phyloP scores from a whole-genome alignment of 2,329 filamentous ascomycete genomes.

The Fonsecaea nubica region DNA sequence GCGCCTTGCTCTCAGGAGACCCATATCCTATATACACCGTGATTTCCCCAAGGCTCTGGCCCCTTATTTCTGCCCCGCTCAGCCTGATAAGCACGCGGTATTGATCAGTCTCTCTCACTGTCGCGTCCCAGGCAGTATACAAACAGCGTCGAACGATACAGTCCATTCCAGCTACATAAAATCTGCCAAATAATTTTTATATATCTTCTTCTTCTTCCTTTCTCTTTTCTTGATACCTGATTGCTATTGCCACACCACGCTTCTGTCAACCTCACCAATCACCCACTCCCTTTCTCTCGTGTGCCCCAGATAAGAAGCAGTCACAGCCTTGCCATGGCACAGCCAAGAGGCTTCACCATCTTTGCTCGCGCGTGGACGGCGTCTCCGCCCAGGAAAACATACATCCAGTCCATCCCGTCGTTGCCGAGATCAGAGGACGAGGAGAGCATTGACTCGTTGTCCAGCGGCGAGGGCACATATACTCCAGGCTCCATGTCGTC shows the following conservation, averaged over 20 bases:
- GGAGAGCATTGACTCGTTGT: slow-evolving; percentile 14
- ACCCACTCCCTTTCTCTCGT: not conserved
- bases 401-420: slow-evolving; percentile 10
- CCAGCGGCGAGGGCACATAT: slow-evolving; percentile 11
- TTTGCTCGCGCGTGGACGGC: slow-evolving; percentile 18
- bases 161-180: slow-evolving; percentile 26
- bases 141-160: slow-evolving; percentile 33
- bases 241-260: not conserved
- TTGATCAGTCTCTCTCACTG: not conserved
- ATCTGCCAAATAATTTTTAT: slow-evolving; percentile 7
- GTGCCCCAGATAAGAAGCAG: not conserved
- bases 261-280: not conserved
- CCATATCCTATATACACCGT: not conserved
- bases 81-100: slow-evolving; percentile 19
- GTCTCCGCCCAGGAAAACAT: slow-evolving; percentile 11
- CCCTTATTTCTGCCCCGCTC: slow-evolving; percentile 18
- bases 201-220: not conserved
- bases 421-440: slow-evolving; percentile 10
- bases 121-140: slow-evolving; percentile 25
- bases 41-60: slow-evolving; percentile 14
- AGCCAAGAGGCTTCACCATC: slow-evolving; percentile 21
- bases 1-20: not conserved
- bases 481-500: slow-evolving; percentile 12
- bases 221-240: not conserved
- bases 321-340: slow-evolving; percentile 16